phyloP scores from a whole-genome alignment of 2,329 filamentous ascomycete species.

The Rhynchosporium secalis region DNA sequence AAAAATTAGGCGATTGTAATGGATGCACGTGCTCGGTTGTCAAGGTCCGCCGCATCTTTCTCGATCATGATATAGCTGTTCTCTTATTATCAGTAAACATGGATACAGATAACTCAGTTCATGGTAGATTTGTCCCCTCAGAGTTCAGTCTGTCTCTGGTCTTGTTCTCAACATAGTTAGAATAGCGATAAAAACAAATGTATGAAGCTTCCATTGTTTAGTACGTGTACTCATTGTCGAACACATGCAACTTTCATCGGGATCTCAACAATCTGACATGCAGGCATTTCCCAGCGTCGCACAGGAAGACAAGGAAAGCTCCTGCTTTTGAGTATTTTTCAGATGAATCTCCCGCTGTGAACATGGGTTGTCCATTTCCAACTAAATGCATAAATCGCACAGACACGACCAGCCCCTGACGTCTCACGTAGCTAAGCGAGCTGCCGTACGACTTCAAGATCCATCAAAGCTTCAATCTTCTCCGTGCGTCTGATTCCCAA shows the following conservation, averaged over 20 bases:
- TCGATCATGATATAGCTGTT: too few species aligned
- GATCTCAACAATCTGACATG: not conserved
- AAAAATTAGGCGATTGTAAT: too few species aligned
- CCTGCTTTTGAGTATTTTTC: conserved; percentile 1
- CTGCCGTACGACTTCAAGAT: not conserved
- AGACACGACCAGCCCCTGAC: conserved; percentile 11
- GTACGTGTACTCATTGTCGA: not conserved
- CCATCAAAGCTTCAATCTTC: not conserved
- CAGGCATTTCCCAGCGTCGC: not conserved
- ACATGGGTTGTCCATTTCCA: not conserved
- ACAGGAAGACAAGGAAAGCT: not conserved
- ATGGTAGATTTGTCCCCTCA: not conserved
- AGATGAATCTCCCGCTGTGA: not conserved
- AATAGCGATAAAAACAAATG: conserved; percentile 2
- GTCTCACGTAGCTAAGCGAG: conserved; percentile 13
- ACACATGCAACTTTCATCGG: not conserved
- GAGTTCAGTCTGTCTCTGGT: not conserved
- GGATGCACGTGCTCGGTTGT: too few species aligned
- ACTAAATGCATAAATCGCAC: conserved; percentile 9
- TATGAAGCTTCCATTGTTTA: not conserved
- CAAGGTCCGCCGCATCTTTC: too few species aligned
- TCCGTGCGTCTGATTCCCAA: conserved; percentile 12
- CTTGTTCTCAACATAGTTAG: not conserved
- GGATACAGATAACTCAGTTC: not conserved
- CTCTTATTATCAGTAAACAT: not conserved